Evolutionary conservation across 495 filamentous ascomycete genomes (phyloP).

Genomic region (Podospora comata): DNA sequence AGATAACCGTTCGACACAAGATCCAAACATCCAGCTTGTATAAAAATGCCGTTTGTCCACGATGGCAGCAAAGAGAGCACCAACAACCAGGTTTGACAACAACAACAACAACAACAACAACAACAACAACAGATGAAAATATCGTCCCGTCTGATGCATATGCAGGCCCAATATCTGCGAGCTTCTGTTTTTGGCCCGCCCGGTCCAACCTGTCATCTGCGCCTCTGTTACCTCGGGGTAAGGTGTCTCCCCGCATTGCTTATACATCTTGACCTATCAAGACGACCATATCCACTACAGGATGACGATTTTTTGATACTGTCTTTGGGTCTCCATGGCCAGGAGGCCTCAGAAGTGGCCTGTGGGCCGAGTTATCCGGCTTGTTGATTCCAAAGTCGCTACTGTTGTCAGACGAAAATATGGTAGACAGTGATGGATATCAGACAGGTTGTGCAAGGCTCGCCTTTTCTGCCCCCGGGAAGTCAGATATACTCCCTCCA

Average conservation of each 20-base stretch:
- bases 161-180: background rate
- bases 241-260: background rate
- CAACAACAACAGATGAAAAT: background rate
- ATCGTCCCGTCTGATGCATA: background rate
- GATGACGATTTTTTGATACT: background rate
- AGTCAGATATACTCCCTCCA: too few relatives aligned
- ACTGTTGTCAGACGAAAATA: background rate
- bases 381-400: background rate
- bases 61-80: background rate
- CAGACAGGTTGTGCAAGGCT: background rate
- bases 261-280: background rate
- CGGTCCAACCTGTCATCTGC: background rate
- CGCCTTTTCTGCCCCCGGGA: background rate
- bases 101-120: background rate
- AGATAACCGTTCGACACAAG: background rate
- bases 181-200: background rate
- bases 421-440: background rate
- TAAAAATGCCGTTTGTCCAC: background rate
- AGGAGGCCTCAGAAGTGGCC: background rate
- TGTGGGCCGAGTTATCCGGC: background rate
- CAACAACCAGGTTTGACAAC: background rate
- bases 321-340: background rate
- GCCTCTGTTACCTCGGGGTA: background rate
- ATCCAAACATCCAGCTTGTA: background rate
- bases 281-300: background rate